Base-by-base conservation (phyloP, 495 filamentous ascomycete genomes). In the Monascus purpureus region DNA sequence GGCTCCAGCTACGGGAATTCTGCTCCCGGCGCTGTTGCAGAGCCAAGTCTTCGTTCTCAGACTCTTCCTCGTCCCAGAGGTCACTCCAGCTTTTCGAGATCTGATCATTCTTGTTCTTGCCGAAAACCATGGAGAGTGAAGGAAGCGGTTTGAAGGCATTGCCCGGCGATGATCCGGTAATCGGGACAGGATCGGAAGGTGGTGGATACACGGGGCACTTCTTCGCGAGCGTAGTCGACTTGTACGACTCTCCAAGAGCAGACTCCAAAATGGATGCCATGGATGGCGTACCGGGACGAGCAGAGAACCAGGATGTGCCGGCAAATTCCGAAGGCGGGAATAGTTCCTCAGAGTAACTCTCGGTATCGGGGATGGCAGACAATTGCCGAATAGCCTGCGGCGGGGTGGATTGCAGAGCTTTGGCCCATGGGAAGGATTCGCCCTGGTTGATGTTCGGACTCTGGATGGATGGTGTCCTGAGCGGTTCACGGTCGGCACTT, bases 51-150 rank as follows among this genome's bases (percentile, higher is more conserved):
- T 73, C 67, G 27, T 63, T 62, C 51, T 81, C 70, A 12, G 70
- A 67, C 41, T 90, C 70, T 32, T 94, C 86, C 53, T 94, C 86
- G 35, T 94, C 86, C 77, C 82, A 95, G 41, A 95, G 66, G 56
- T 95, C 86, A 43, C 84, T 90, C 86, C 86, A 95, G 66, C 86
- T 95, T 73, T 95, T 93, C 17, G 86, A 90, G 8, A 86, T 80
- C 29, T 62, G 53, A 13, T 70, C 59, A 2, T 79, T 71, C 40
- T 70, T 70, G 49, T 80, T 73, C 49, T 73, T 77, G 16, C 81
- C 81, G 48, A 90, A 88, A 13, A 88, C 70, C 40, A 77, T 68
- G 3, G 82, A 74, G 61, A 92, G 70, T 17, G 73, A 72, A 3
- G 75, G 70, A 29, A 74, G 57, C 22, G 65, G 68, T 35, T 72